phyloP scores from a whole-genome alignment of 441 rosid genomes.

The Brassica hybrid region DNA sequence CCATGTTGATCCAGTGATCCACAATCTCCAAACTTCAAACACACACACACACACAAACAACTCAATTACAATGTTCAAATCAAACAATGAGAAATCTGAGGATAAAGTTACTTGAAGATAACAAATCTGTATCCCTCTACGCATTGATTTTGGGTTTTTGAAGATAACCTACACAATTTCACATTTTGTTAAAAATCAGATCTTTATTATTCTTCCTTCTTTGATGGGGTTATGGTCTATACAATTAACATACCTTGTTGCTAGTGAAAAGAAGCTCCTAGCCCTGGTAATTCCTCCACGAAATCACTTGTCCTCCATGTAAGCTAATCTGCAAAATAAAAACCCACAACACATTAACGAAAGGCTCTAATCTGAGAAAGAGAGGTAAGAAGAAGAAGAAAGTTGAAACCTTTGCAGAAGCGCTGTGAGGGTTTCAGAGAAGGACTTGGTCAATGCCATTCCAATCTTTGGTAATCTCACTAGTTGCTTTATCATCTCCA shows the following conservation, averaged over 20 bases:
- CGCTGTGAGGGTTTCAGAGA: conserved; percentile 73
- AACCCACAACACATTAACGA: not conserved
- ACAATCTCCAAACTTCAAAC: no score
- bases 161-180: conserved; percentile 48
- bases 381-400: not conserved
- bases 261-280: conserved; percentile 74
- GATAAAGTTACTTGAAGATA: conserved; percentile 57
- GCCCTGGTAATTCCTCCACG: conserved; percentile 69
- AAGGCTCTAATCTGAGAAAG: conserved; percentile 1
- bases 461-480: no score
- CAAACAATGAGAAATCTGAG: not conserved
- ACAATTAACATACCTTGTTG: conserved; percentile 48
- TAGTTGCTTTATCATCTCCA: conserved; percentile 74
- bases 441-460: conserved; percentile 66
- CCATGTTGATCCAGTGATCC: no score
- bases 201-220: not conserved
- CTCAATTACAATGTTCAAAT: not conserved
- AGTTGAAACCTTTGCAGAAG: conserved; percentile 67
- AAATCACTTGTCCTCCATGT: conserved; percentile 70
- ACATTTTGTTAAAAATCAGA: not conserved
- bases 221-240: not conserved
- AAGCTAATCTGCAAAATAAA: conserved; percentile 51
- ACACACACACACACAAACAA: not conserved
- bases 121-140: conserved; percentile 70
- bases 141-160: conserved; percentile 64